A percentile compares a stretch with the other conserved stretches of the same genome.
These are phyloP conservation scores for Pythium aquatile DNA, from an alignment of 352 stramenopile genomes.

Conservation along the genomic window DNA sequence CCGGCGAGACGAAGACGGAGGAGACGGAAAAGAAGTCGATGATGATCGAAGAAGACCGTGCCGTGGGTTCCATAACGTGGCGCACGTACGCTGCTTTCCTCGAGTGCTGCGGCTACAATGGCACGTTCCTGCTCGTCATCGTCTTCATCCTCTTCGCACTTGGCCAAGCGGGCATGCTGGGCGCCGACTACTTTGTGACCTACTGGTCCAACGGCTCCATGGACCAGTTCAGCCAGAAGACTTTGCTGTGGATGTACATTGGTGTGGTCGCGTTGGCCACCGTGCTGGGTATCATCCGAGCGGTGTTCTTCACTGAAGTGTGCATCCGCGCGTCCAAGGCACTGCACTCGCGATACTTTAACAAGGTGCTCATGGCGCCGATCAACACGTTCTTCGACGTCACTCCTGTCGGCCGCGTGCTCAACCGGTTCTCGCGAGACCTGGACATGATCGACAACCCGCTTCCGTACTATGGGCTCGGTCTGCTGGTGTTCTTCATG, in stretches of 20 bases:
- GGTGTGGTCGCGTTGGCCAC: constrained; percentile 32
- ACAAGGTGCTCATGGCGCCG: constrained; percentile 35
- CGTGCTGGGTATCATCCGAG: constrained; percentile 39
- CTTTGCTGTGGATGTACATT: constrained; percentile 38
- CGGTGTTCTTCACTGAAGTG: constrained; percentile 45
- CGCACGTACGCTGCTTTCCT: constrained; percentile 52
- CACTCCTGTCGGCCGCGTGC: constrained; percentile 30
- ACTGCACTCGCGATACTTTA: constrained; percentile 43
- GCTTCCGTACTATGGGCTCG: constrained; percentile 52
- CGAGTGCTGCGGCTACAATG: constrained; percentile 43
- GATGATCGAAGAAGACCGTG: constrained; percentile 41
- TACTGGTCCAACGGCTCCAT: constrained; percentile 40
- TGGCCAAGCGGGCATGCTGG: constrained; percentile 43
- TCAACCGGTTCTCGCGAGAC: constrained; percentile 42
- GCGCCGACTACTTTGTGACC: constrained; percentile 54
- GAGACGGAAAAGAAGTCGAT: constrained; percentile 30
- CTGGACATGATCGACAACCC: constrained; percentile 46
- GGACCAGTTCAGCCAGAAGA: constrained; percentile 31
- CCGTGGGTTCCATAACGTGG: constrained; percentile 35
- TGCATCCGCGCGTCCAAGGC: constrained; percentile 46
- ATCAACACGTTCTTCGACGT: constrained; percentile 41
- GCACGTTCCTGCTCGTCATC: constrained; percentile 20
- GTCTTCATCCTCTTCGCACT: constrained; percentile 40
- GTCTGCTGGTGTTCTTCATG: constrained; percentile 43
- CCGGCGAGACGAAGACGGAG: background rate